phyloP scores from a whole-genome alignment of 768 basidiomycete genomes.

The Mycena galericulata region DNA sequence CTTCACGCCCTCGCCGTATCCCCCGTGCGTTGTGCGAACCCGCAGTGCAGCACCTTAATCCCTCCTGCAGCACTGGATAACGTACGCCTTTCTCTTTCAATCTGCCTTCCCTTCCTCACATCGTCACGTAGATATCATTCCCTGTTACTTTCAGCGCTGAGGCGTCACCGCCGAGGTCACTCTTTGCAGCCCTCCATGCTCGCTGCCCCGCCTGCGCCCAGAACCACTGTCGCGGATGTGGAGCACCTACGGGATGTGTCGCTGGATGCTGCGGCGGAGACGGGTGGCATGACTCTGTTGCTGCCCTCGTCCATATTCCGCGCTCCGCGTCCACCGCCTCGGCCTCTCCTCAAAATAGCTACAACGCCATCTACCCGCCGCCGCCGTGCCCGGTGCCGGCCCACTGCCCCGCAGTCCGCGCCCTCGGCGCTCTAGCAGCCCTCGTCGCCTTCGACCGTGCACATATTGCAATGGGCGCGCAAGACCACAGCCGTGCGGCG shows the following conservation, averaged over 20 bases:
- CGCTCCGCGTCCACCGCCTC: background rate
- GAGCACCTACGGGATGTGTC: slow-evolving; percentile 1
- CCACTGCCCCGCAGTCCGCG: slow-evolving; percentile 32
- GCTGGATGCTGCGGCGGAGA: background rate
- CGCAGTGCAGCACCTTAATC: slow-evolving; percentile 20
- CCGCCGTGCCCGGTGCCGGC: slow-evolving; percentile 18
- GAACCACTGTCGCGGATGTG: slow-evolving; percentile 31
- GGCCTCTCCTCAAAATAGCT: background rate
- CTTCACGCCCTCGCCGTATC: slow-evolving; percentile 13
- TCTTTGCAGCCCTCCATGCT: slow-evolving; percentile 28
- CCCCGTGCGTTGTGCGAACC: slow-evolving; percentile 15
- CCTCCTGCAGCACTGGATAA: background rate
- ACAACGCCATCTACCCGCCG: background rate
- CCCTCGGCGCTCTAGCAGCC: slow-evolving; percentile 16
- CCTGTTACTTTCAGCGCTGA: background rate
- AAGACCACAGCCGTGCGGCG: background rate
- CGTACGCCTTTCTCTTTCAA: background rate
- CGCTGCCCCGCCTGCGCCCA: slow-evolving; percentile 23
- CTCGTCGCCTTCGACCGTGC: slow-evolving; percentile 31
- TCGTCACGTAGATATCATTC: background rate
- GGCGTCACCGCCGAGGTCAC: background rate
- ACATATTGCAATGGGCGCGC: background rate
- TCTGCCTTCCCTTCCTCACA: background rate
- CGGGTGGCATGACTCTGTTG: background rate
- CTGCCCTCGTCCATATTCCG: background rate